Conservation (phyloP, 2,329 filamentous ascomycete species). For the Chrysoporthe cubensis region DNA sequence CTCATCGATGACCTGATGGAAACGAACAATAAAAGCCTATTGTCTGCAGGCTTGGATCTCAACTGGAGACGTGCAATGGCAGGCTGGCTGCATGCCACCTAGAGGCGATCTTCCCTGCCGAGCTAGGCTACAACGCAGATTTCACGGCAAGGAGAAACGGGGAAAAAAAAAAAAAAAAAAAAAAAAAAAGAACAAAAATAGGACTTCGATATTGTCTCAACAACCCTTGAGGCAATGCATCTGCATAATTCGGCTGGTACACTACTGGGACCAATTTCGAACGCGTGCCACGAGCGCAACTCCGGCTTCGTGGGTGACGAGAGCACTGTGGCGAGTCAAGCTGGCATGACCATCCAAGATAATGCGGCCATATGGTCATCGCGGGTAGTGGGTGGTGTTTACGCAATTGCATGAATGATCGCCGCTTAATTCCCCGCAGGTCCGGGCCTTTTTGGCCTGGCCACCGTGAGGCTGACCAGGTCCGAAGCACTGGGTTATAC, state of each 20-base stretch:
- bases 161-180: neutral
- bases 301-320: neutral
- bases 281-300: too few species aligned
- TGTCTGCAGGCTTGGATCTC: neutral
- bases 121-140: neutral
- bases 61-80: neutral
- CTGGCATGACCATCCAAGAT: neutral
- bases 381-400: neutral
- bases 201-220: too few species aligned
- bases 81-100: neutral
- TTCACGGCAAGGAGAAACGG: neutral
- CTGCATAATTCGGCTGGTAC: too few species aligned
- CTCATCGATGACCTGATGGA: neutral
- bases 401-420: slow-evolving; percentile 5
- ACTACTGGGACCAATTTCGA: too few species aligned
- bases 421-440: neutral
- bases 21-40: neutral
- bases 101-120: neutral
- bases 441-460: neutral
- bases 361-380: neutral
- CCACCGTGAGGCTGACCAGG: neutral
- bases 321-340: slow-evolving; percentile 22
- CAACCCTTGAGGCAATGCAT: too few species aligned
- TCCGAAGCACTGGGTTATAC: too few species aligned
- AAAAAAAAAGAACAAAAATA: neutral